These are phyloP conservation scores for Boletus edulis DNA, from an alignment of 768 basidiomycete species.

Conservation along the genomic window DNA sequence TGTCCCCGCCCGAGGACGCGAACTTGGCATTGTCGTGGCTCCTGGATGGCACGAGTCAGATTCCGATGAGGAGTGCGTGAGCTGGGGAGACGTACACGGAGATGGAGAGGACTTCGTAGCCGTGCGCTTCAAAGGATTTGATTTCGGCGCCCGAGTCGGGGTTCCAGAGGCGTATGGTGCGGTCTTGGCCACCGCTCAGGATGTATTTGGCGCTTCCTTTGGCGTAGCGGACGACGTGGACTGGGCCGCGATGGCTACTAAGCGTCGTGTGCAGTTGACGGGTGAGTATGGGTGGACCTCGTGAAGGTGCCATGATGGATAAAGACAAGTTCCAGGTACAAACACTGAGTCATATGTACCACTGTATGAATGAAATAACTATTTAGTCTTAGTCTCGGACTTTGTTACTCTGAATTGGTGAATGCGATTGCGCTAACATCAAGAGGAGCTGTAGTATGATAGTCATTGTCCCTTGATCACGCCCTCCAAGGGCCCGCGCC, in stretches of 20 bases:
- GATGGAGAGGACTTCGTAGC: slow-evolving; percentile 91
- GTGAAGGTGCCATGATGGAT: slow-evolving; percentile 48
- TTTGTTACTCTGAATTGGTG: too few species aligned
- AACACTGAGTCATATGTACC: too few species aligned
- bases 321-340: too few species aligned
- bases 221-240: slow-evolving; percentile 90
- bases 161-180: slow-evolving; percentile 90
- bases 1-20: slow-evolving; percentile 91
- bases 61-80: too few species aligned
- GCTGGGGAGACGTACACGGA: slow-evolving; percentile 61
- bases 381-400: too few species aligned
- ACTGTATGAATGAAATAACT: too few species aligned
- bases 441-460: too few species aligned
- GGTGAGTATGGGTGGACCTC: slow-evolving; percentile 51
- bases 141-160: slow-evolving; percentile 83
- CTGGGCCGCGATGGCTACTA: slow-evolving; percentile 71
- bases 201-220: slow-evolving; percentile 86
- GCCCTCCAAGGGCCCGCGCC: too few species aligned
- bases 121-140: slow-evolving; percentile 88
- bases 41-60: slow-evolving; percentile 35
- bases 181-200: slow-evolving; percentile 92
- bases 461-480: too few species aligned
- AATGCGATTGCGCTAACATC: too few species aligned
- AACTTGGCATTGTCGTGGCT: slow-evolving; percentile 94
- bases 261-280: slow-evolving; percentile 65